Evolutionary conservation across 2,329 filamentous ascomycete species (phyloP).

Genomic region (Neofusicoccum kwambonambiense): DNA sequence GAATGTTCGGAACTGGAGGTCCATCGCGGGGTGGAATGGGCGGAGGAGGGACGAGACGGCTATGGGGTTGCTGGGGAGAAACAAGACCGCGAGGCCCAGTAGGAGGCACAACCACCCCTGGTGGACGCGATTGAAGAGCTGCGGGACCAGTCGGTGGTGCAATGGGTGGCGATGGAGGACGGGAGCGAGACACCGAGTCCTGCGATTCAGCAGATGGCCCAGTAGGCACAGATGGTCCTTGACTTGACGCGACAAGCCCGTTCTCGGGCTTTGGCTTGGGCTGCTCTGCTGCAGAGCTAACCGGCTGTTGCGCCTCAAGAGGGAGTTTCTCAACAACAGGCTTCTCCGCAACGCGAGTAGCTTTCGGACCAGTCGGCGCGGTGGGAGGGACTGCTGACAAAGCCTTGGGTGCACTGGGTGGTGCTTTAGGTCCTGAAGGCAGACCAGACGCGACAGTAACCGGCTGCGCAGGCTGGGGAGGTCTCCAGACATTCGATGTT

Average conservation of each 20-base stretch:
- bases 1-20: conserved; percentile 28
- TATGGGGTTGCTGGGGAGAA: conserved; percentile 13
- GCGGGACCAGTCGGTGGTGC: conserved; percentile 14
- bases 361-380: conserved; percentile 26
- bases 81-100: conserved; percentile 17
- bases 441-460: conserved; percentile 30
- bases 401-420: conserved; percentile 38
- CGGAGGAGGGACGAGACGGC: conserved; percentile 17
- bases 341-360: conserved; percentile 34
- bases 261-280: conserved; percentile 7
- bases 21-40: conserved; percentile 29
- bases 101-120: conserved; percentile 4
- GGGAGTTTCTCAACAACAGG: conserved; percentile 22
- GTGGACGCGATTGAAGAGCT: conserved; percentile 10
- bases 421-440: conserved; percentile 28
- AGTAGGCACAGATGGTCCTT: conserved; percentile 15
- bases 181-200: conserved; percentile 2
- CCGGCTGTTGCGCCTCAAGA: conserved; percentile 19
- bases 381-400: conserved; percentile 21
- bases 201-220: conserved; percentile 16
- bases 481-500: conserved; percentile 43
- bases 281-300: conserved; percentile 24
- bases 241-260: neutral
- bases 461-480: conserved; percentile 37
- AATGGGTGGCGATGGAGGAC: conserved; percentile 15